Evolutionary conservation across 371 early-diverging fungal species (phyloP).

Genomic region (Capillidium heterosporum): DNA sequence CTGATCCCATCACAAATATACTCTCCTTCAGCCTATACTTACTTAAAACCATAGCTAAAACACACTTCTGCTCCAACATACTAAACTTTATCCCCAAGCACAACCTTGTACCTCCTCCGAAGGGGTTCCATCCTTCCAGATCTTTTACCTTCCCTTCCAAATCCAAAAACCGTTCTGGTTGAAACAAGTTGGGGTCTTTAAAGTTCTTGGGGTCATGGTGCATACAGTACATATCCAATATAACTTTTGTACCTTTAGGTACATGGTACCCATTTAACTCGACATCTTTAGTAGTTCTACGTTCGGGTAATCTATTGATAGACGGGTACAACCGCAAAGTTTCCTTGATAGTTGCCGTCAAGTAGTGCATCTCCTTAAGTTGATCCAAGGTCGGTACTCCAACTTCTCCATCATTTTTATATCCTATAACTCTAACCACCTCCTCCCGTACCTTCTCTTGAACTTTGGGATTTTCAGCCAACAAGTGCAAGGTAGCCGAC

Average conservation of each 20-base stretch:
- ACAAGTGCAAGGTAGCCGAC: neutral
- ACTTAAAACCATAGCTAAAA: constrained; percentile 20
- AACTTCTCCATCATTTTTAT: too few relatives aligned
- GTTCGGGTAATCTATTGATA: neutral
- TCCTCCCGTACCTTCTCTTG: neutral
- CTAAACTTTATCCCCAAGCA: constrained; percentile 39
- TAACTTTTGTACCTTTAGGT: constrained; percentile 11
- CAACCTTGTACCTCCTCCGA: constrained; percentile 10
- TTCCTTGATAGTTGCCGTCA: neutral
- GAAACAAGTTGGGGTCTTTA: constrained; percentile 13
- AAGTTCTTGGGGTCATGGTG: constrained; percentile 14
- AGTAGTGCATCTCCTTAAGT: neutral
- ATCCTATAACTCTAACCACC: neutral
- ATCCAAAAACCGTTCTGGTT: constrained; percentile 15
- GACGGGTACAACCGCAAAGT: constrained; percentile 2
- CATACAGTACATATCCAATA: constrained; percentile 8
- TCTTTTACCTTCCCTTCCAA: neutral
- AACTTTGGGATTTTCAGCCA: neutral
- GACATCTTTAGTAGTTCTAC: neutral
- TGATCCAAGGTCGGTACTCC: neutral
- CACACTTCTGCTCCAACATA: constrained; percentile 25
- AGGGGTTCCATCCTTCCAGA: neutral
- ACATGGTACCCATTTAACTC: neutral
- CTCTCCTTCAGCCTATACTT: neutral
- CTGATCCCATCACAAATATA: too few relatives aligned